A percentile compares a stretch with the other conserved stretches of the same genome.
These are phyloP conservation scores for Cystoisospora suis DNA, from an alignment of 169 alveolate genomes.

Conservation along the genomic window DNA sequence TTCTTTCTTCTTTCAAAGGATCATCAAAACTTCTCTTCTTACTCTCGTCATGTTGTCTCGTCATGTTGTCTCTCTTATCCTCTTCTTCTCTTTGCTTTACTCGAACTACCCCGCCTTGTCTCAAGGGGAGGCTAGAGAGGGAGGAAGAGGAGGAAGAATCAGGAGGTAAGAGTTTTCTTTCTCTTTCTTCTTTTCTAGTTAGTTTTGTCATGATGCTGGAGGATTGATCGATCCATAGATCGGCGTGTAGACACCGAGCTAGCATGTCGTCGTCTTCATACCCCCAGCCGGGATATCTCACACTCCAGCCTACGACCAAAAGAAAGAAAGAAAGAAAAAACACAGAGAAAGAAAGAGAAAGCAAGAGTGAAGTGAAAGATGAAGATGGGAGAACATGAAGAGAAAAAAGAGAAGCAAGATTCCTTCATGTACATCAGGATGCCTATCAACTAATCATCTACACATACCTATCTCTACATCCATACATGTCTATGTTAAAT, in stretches of 20 bases:
- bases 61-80: neutral
- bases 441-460: no score
- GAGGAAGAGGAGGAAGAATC: neutral
- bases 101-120: neutral
- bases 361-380: neutral
- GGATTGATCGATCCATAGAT: neutral
- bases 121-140: neutral
- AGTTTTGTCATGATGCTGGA: no score
- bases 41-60: neutral
- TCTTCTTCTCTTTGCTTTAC: neutral
- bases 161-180: neutral
- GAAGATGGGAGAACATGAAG: neutral
- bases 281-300: constrained; percentile 16
- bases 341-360: neutral
- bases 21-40: neutral
- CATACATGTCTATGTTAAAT: no score
- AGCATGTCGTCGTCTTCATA: constrained; percentile 34
- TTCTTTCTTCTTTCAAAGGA: neutral
- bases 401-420: no score
- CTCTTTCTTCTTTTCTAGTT: no score
- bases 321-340: neutral
- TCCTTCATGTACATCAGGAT: no score
- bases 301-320: neutral
- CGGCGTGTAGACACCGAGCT: constrained; percentile 27
- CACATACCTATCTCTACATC: no score